These are phyloP conservation scores for Chlorella sp. DNA, from an alignment of 139 green algal species.

Conservation along the genomic window DNA sequence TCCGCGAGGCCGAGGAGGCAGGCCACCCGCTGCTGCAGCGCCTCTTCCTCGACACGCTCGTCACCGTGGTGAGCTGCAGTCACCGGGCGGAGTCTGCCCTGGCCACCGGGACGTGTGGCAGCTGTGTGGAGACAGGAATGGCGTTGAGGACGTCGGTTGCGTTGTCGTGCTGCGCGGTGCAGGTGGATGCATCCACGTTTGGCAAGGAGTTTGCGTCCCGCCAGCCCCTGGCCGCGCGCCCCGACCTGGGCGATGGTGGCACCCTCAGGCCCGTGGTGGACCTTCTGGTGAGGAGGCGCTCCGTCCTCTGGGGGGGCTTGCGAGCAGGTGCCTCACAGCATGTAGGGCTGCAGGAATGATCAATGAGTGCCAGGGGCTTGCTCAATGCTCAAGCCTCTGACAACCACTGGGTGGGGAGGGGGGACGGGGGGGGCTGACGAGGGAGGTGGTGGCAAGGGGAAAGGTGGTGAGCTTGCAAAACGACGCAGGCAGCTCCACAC, in stretches of 20 bases:
- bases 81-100: too few relatives aligned
- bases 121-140: too few relatives aligned
- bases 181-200: constrained; percentile 73
- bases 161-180: too few relatives aligned
- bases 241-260: constrained; percentile 85
- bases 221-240: constrained; percentile 53
- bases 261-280: constrained; percentile 84
- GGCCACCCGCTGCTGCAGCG: constrained; percentile 64
- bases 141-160: too few relatives aligned
- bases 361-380: background rate
- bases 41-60: constrained; percentile 75
- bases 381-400: background rate
- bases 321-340: background rate
- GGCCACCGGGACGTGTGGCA: too few relatives aligned
- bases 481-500: too few relatives aligned
- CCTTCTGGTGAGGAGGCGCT: constrained; percentile 60
- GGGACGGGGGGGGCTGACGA: too few relatives aligned
- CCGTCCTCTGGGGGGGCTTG: background rate
- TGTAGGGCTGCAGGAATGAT: background rate
- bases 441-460: too few relatives aligned
- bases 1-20: constrained; percentile 58
- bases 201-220: constrained; percentile 55
- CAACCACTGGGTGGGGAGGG: too few relatives aligned
- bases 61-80: constrained; percentile 60
- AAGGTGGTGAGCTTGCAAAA: too few relatives aligned